A percentile compares a stretch with the other conserved stretches of the same genome.
phyloP scores from a whole-genome alignment of 1,284 basidiomycete species.

The Marasmius sp. region DNA sequence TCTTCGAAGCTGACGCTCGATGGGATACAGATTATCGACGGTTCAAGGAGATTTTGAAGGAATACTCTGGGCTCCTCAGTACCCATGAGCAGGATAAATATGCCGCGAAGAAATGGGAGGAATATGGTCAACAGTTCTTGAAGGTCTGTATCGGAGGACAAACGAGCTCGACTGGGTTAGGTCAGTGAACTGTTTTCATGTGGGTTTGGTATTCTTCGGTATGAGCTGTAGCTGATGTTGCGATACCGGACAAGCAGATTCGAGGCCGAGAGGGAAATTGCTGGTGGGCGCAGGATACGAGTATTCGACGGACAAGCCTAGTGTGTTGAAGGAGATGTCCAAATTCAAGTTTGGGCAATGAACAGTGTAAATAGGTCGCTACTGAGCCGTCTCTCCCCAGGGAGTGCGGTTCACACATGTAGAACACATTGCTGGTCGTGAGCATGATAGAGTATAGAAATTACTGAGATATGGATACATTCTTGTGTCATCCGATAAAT shows the following conservation, averaged over 20 bases:
- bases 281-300: not conserved
- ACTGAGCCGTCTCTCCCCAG: not conserved
- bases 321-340: not conserved
- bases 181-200: not conserved
- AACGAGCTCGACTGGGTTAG: not conserved
- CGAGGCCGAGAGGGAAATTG: not conserved
- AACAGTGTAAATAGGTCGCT: not conserved
- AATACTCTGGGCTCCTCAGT: not conserved
- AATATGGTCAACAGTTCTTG: constrained; percentile 4
- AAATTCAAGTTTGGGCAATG: not conserved
- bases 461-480: no score
- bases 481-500: no score
- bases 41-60: constrained; percentile 4
- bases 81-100: constrained; percentile 1
- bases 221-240: not conserved
- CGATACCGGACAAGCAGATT: not conserved
- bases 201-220: not conserved
- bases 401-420: not conserved
- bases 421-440: not conserved
- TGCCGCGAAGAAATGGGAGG: constrained; percentile 1
- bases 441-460: no score
- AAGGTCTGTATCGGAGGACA: constrained; percentile 1
- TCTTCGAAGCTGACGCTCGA: not conserved
- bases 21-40: constrained; percentile 4
- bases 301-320: not conserved